Evolutionary conservation across 2,329 filamentous ascomycete species (phyloP).

Genomic region (Dendrostoma leiphaemia): DNA sequence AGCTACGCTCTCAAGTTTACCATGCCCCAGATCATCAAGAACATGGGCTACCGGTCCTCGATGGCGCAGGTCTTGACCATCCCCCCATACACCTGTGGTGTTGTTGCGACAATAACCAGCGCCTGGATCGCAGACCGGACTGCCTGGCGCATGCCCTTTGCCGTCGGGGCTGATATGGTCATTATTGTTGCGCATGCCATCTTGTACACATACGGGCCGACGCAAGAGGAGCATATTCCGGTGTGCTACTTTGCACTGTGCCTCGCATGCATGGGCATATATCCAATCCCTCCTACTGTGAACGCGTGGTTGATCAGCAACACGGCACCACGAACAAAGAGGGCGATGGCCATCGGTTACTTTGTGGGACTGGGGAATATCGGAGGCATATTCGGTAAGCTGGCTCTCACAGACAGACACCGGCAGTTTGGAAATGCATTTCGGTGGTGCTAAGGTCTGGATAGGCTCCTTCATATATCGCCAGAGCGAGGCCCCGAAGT

Average conservation of each 20-base stretch:
- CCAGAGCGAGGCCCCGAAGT: constrained; percentile 28
- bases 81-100: constrained; percentile 59
- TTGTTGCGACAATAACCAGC: constrained; percentile 59
- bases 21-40: constrained; percentile 33
- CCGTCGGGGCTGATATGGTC: constrained; percentile 57
- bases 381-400: constrained; percentile 37
- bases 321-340: constrained; percentile 41
- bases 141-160: constrained; percentile 62
- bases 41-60: constrained; percentile 32
- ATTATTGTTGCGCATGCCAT: constrained; percentile 59
- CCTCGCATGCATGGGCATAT: constrained; percentile 67
- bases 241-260: constrained; percentile 68
- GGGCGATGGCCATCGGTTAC: constrained; percentile 37
- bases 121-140: constrained; percentile 68
- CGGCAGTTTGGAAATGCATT: too few relatives aligned
- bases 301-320: constrained; percentile 71
- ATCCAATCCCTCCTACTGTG: constrained; percentile 61
- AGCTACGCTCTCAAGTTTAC: constrained; percentile 22
- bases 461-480: background rate
- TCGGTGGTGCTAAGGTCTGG: background rate
- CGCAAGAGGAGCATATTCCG: constrained; percentile 38
- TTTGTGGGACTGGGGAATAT: constrained; percentile 37
- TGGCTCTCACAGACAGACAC: too few relatives aligned
- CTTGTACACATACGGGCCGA: constrained; percentile 58
- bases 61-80: constrained; percentile 52